Percentiles rank a stretch among this genome's conserved stretches.
These are phyloP conservation scores for Komagataella pseudopastoris DNA, from an alignment of 805 yeast species.

Conservation along the genomic window DNA sequence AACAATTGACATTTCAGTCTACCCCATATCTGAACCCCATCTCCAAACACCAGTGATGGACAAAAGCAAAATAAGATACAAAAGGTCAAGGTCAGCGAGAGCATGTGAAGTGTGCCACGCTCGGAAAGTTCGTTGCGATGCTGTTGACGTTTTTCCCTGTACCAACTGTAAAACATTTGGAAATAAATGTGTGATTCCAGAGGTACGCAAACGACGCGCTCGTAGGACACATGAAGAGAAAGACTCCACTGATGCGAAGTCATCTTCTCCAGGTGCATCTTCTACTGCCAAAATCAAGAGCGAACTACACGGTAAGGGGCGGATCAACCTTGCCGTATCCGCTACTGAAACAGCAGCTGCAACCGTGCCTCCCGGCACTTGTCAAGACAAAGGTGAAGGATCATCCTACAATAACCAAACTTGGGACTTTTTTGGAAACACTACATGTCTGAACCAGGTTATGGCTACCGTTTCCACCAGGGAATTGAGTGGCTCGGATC, in stretches of 20 bases:
- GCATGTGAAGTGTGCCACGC: slow-evolving; percentile 73
- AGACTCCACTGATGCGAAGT: slow-evolving; percentile 2
- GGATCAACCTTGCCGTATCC: background rate
- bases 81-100: slow-evolving; percentile 48
- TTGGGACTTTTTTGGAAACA: background rate
- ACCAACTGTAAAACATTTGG: slow-evolving; percentile 64
- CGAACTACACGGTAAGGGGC: background rate
- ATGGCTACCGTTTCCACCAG: background rate
- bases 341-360: background rate
- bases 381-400: background rate
- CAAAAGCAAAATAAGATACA: slow-evolving; percentile 13
- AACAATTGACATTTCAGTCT: background rate
- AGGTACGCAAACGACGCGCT: slow-evolving; percentile 11
- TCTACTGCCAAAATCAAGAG: slow-evolving; percentile 1
- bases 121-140: slow-evolving; percentile 73
- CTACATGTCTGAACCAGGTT: background rate
- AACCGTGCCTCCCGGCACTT: slow-evolving; percentile 7
- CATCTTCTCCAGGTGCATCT: background rate
- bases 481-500: background rate
- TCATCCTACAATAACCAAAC: background rate
- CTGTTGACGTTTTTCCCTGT: slow-evolving; percentile 42
- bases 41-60: background rate
- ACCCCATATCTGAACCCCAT: background rate
- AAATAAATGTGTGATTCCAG: slow-evolving; percentile 59
- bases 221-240: slow-evolving; percentile 24